These are phyloP conservation scores for Colletotrichum horii DNA, from an alignment of 2,329 filamentous ascomycete species.

Conservation along the genomic window DNA sequence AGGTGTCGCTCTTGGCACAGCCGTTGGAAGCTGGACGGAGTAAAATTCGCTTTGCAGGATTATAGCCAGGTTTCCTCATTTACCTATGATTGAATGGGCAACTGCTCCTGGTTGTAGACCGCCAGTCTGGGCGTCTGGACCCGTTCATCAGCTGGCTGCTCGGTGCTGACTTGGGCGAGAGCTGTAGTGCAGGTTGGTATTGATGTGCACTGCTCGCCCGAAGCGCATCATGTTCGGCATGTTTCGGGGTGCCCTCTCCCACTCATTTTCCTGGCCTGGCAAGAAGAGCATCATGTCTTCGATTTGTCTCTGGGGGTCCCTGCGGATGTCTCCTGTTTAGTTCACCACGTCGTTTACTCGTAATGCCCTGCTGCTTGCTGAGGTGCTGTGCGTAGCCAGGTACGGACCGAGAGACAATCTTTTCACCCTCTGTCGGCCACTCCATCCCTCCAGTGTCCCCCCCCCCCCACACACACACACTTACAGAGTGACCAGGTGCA, in stretches of 20 bases:
- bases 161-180: neutral
- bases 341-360: neutral
- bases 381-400: neutral
- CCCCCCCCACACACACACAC: neutral
- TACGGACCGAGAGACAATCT: neutral
- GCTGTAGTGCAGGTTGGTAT: neutral
- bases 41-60: neutral
- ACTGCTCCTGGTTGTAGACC: neutral
- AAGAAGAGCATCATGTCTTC: neutral
- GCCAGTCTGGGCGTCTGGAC: neutral
- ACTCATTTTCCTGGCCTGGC: neutral
- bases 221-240: neutral
- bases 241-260: neutral
- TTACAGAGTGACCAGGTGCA: neutral
- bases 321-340: neutral
- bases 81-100: neutral
- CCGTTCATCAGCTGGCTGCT: neutral
- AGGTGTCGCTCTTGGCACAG: neutral
- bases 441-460: neutral
- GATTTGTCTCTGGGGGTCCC: neutral
- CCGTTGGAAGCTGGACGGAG: neutral
- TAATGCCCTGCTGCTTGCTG: neutral
- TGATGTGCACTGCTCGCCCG: neutral
- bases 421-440: neutral
- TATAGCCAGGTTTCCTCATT: neutral